These are phyloP conservation scores for Zygoascus flipseniorum DNA, from an alignment of 805 yeast species.

Conservation along the genomic window DNA sequence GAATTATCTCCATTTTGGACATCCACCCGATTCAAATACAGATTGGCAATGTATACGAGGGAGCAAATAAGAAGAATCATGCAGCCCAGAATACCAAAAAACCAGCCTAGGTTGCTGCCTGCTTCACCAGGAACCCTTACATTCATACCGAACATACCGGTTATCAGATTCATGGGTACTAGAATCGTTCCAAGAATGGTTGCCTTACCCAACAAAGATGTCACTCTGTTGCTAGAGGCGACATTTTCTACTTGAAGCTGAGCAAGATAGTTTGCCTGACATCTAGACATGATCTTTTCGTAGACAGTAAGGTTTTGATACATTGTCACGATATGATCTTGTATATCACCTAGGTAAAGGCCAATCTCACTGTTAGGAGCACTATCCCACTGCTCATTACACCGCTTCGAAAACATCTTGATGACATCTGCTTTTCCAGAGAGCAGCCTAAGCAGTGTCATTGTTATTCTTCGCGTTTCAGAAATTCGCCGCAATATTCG, in stretches of 20 bases:
- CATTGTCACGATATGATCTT: slow-evolving; percentile 95
- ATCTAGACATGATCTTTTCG: slow-evolving; percentile 86
- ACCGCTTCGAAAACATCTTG: slow-evolving; percentile 90
- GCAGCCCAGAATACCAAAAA: slow-evolving; percentile 55
- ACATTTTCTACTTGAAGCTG: slow-evolving; percentile 91
- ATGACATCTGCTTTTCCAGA: slow-evolving; percentile 95
- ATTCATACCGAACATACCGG: slow-evolving; percentile 95
- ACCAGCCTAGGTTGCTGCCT: slow-evolving; percentile 46
- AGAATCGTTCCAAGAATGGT: slow-evolving; percentile 84
- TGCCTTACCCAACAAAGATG: slow-evolving; percentile 80
- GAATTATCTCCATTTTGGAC: neutral
- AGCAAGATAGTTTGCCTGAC: slow-evolving; percentile 87
- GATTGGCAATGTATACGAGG: slow-evolving; percentile 17
- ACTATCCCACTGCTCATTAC: slow-evolving; percentile 59
- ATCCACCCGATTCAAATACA: neutral
- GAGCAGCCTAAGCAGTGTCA: slow-evolving; percentile 82
- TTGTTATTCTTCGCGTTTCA: slow-evolving; percentile 80
- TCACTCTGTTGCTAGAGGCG: slow-evolving; percentile 73
- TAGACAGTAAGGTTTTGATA: slow-evolving; percentile 81
- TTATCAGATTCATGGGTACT: slow-evolving; percentile 81
- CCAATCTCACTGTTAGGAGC: slow-evolving; percentile 87
- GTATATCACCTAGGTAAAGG: slow-evolving; percentile 87
- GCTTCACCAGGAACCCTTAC: slow-evolving; percentile 73
- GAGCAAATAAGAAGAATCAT: slow-evolving; percentile 34
- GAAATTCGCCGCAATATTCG: slow-evolving; percentile 75